Evolutionary conservation across 768 basidiomycete genomes (phyloP).

Genomic region (Clathrus columnatus): DNA sequence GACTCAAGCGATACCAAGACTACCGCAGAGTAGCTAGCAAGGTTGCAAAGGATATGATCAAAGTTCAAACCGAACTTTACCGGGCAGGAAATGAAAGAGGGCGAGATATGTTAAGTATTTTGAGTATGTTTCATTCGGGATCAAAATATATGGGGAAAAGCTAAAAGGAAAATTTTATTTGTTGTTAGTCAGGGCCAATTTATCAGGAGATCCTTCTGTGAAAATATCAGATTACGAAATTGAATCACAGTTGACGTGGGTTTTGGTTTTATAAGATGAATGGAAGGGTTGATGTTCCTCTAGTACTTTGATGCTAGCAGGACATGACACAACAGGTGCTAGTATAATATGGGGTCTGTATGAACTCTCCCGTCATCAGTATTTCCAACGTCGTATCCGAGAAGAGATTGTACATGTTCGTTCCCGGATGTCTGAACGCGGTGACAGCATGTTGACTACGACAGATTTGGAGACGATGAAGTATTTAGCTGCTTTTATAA

Average conservation of each 20-base stretch:
- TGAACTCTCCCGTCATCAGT: slow-evolving; percentile 24
- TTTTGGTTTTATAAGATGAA: slow-evolving; percentile 23
- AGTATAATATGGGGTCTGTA: slow-evolving; percentile 26
- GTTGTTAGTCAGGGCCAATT: slow-evolving; percentile 18
- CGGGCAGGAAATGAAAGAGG: slow-evolving; percentile 26
- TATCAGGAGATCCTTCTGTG: slow-evolving; percentile 14
- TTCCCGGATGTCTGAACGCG: slow-evolving; percentile 15
- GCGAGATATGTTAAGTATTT: not conserved
- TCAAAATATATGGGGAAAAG: not conserved
- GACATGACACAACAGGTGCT: slow-evolving; percentile 23
- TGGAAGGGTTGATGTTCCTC: slow-evolving; percentile 20
- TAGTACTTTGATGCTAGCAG: slow-evolving; percentile 24
- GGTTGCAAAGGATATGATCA: slow-evolving; percentile 39
- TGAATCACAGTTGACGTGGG: slow-evolving; percentile 15
- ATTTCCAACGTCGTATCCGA: slow-evolving; percentile 28
- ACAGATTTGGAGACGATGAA: slow-evolving; percentile 27
- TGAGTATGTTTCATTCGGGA: not conserved
- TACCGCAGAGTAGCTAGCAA: slow-evolving; percentile 19
- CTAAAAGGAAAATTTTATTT: not conserved
- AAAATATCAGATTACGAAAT: slow-evolving; percentile 17
- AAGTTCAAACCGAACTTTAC: slow-evolving; percentile 40
- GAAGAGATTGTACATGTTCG: slow-evolving; percentile 24
- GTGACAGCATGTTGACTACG: slow-evolving; percentile 20
- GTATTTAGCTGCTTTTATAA: slow-evolving; percentile 23
- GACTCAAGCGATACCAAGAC: slow-evolving; percentile 30